These are phyloP conservation scores for Coemansia sp. DNA, from an alignment of 192 early-diverging fungal species.

Conservation along the genomic window DNA sequence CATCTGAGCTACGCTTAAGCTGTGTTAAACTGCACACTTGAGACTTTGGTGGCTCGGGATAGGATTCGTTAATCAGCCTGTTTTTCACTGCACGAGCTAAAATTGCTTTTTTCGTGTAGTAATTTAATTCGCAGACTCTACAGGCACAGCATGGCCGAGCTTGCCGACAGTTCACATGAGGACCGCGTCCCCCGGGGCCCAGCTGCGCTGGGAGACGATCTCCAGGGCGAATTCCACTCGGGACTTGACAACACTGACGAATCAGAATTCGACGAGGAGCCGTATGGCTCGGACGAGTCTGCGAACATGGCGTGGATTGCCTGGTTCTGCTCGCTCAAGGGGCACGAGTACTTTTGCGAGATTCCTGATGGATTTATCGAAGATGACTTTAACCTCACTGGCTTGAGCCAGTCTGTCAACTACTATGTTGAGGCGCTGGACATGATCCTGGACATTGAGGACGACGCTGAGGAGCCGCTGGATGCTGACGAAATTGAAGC, in stretches of 20 bases:
- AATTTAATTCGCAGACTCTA: conserved; percentile 32
- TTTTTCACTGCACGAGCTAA: neutral
- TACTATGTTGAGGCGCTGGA: conserved; percentile 91
- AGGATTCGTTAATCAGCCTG: neutral
- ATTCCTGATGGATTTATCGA: conserved; percentile 81
- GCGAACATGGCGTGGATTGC: conserved; percentile 67
- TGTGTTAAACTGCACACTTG: neutral
- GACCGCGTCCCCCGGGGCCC: conserved; percentile 1
- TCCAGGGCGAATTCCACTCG: conserved; percentile 23
- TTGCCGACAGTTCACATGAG: conserved; percentile 23
- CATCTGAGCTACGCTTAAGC: neutral
- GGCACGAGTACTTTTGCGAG: conserved; percentile 77
- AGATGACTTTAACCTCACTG: conserved; percentile 98
- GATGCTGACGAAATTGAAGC: conserved; percentile 70
- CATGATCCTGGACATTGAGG: conserved; percentile 90
- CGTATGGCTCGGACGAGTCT: conserved; percentile 42
- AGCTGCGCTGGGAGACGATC: conserved; percentile 8
- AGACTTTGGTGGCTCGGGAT: neutral
- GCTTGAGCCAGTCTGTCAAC: conserved; percentile 75
- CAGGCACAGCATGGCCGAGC: conserved; percentile 45
- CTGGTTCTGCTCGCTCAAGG: conserved; percentile 73
- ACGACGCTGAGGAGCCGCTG: conserved; percentile 44
- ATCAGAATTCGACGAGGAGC: conserved; percentile 44
- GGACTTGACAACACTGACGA: conserved; percentile 44
- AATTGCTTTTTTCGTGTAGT: conserved; percentile 14